Evolutionary conservation across 148 eudicot genomes (phyloP), one percentile per base, ranked within the genome.

Genomic region (Fagopyrum tataricum): DNA sequence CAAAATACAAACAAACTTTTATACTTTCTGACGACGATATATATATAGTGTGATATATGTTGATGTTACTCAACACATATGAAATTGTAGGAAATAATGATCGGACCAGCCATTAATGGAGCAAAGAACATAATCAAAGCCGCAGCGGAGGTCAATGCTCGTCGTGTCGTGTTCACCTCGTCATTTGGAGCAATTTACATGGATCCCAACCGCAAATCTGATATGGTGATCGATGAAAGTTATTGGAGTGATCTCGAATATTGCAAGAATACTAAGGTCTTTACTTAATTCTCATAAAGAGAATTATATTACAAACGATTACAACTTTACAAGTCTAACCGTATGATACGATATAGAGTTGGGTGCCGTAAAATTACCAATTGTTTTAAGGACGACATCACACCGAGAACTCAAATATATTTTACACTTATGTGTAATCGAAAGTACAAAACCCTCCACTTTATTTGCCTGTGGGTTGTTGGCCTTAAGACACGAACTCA

Each of bases 171-270:
- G 14, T 86, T 94, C 80, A 94, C 98, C 3, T 94, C 97, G 0
- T 91, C 98, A 2, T 88, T 94, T 2, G 98, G 98, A 41, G 96
- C 98, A 0, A 90, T 94, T 13, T 82, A 92, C 81, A 94, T 94
- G 98, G 91, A 91, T 77, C 97, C 98, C 4, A 87, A 87, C 47
- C 76, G 98, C 55, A 48, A 79, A 79, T 90, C 97, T 21, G 92
- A 89, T 4, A 71, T 76, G 21, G 90, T 91, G 10, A 93, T 94
- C 2, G 97, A 94, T 31, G 98, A 91, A 59, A 85, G 72, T 76
- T 94, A 96, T 78, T 94, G 98, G 98, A 94, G 98, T 79, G 96
- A 94, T 73, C 98, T 91, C 72, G 93, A 94, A 21, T 94, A 89
- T 78, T 93, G 98, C 91, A 91, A 89, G 76, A 85, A 75, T 81